Base-by-base conservation (phyloP, 306 rosid genomes). In the Medicago lupulina region DNA sequence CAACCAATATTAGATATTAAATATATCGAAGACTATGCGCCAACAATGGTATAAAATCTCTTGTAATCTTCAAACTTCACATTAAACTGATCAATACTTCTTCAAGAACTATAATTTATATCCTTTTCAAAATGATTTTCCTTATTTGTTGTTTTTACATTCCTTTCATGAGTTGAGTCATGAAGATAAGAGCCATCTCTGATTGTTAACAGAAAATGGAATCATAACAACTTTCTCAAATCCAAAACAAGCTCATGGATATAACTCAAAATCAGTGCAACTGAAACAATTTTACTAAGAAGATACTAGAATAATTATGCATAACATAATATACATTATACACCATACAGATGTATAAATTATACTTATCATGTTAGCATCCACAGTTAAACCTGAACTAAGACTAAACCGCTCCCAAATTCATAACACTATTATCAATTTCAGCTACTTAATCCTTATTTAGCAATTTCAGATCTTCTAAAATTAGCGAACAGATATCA, bases 41-140 rank as follows among this genome's bases (percentile, higher is more conserved):
- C 61, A 60, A 58, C 67, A 60, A 66, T 71, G 38, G 46, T 67
- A 75, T 73, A 67, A 64, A 77, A 60, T 63, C 41, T 68, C 19
- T 73, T 47, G 31, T 49, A 31, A 50, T 36, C 49, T 10, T 38
- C 57, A 57, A 55, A 39, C 54, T 76, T 49, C 4, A 9, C 73
- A 73, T 17, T 75, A 8, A 75, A 49, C 25, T 14, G 13, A 21
- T 59, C 11, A 73, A 61, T 43, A 71, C 59, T 28, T 69, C 61
- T 55, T 40, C 57, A 50, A 43, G 53, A 75, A 39, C 17, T 8
- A 57, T 6, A 31, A 25, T 13, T 59, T 23, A 38, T 40, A 75
- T 70, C 73, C 70, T 62, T 69, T 61, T 68, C 59, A 50, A 75
- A 57, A 17, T 4, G 13, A 6, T 9, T 17, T 77, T 12, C 50